These are phyloP conservation scores for Leccinum arenicola DNA, from an alignment of 768 basidiomycete species.

Conservation along the genomic window DNA sequence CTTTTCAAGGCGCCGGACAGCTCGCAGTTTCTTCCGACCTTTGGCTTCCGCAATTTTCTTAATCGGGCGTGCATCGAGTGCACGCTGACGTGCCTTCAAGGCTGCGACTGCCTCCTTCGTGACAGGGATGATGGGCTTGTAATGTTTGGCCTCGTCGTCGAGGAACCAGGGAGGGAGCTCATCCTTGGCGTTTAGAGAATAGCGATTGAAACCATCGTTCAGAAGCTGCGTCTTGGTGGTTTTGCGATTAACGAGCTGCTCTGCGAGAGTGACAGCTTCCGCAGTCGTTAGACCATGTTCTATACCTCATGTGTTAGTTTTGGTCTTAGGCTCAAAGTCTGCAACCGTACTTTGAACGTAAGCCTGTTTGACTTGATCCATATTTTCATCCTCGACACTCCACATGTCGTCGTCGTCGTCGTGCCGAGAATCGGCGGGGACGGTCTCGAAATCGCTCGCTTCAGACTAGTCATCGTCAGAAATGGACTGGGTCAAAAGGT, in stretches of 20 bases:
- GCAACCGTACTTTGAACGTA: conserved; percentile 60
- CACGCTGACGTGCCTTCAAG: conserved; percentile 86
- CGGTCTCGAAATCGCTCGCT: conserved; percentile 65
- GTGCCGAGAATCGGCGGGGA: conserved; percentile 55
- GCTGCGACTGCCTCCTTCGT: conserved; percentile 92
- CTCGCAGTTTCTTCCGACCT: conserved; percentile 92
- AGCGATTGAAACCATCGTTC: conserved; percentile 94
- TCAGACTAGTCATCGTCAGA: conserved; percentile 20
- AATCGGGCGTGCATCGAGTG: conserved; percentile 94
- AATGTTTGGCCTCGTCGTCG: conserved; percentile 91
- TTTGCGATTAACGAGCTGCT: conserved; percentile 85
- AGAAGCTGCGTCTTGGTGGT: conserved; percentile 86
- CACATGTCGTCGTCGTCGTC: conserved; percentile 58
- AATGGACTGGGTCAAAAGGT: background rate
- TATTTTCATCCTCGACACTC: conserved; percentile 77
- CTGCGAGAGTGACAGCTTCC: conserved; percentile 90
- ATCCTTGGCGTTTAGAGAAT: conserved; percentile 89
- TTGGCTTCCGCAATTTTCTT: conserved; percentile 99
- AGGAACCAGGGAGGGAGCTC: conserved; percentile 94
- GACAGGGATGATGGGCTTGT: conserved; percentile 93
- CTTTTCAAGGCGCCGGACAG: conserved; percentile 80
- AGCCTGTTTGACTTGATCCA: conserved; percentile 63
- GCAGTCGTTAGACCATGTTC: conserved; percentile 82
- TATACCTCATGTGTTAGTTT: conserved; percentile 29
- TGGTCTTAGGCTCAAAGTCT: background rate